Percentiles rank a stretch among this genome's conserved stretches.
Conservation (phyloP, 176 grass and related monocot genomes). For the Phyllostachys edulis region DNA sequence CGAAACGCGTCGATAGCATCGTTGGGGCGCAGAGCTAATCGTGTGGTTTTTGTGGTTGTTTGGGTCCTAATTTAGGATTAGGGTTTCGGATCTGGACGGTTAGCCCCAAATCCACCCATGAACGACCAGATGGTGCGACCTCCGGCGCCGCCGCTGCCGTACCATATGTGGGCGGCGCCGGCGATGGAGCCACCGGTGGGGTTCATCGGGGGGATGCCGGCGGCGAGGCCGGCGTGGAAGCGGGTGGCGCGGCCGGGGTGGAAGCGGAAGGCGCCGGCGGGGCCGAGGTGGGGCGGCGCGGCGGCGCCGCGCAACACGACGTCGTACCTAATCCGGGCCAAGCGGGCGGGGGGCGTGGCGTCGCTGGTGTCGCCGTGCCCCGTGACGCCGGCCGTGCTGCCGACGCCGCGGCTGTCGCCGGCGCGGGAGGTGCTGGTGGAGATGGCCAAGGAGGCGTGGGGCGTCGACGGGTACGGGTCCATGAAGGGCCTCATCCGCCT, state of each 20-base stretch:
- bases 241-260: slow-evolving; percentile 25
- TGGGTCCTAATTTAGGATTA: slow-evolving; percentile 37
- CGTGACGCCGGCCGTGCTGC: slow-evolving; percentile 85
- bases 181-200: slow-evolving; percentile 27
- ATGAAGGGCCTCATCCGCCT: slow-evolving; percentile 98
- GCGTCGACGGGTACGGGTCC: slow-evolving; percentile 91
- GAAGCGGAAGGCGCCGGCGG: slow-evolving; percentile 30
- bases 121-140: slow-evolving; percentile 80
- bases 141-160: slow-evolving; percentile 41
- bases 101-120: slow-evolving; percentile 41
- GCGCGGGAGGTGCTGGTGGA: slow-evolving; percentile 85
- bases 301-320: slow-evolving; percentile 95
- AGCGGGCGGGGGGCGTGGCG: slow-evolving; percentile 75
- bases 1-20: slow-evolving; percentile 42
- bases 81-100: slow-evolving; percentile 69
- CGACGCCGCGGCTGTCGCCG: slow-evolving; percentile 81
- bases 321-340: slow-evolving; percentile 89
- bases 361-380: slow-evolving; percentile 86
- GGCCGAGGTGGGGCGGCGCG: slow-evolving; percentile 35
- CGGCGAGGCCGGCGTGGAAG: slow-evolving; percentile 41
- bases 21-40: slow-evolving; percentile 4
- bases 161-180: slow-evolving; percentile 34
- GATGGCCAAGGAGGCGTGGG: slow-evolving; percentile 99
- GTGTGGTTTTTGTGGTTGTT: slow-evolving; percentile 10
- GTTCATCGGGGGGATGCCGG: slow-evolving; percentile 26